Evolutionary conservation across 208 protist species (phyloP).

Genomic region (Spongospora subterranea): DNA sequence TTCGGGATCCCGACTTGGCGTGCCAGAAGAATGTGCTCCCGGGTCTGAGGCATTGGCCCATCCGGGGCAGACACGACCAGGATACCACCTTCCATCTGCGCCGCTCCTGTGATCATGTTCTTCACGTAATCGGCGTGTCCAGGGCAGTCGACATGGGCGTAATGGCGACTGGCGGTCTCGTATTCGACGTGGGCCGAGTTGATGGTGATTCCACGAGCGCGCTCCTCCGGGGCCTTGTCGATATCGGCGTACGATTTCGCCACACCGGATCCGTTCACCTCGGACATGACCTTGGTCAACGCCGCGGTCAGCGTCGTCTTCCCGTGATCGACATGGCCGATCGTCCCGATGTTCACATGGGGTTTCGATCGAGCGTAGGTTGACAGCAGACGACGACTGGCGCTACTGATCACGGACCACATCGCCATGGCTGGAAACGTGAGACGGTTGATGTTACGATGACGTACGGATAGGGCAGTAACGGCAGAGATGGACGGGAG

Average conservation of each 20-base stretch:
- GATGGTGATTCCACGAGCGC: constrained; percentile 86
- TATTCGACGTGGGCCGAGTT: constrained; percentile 82
- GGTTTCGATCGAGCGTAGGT: constrained; percentile 91
- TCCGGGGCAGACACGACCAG: constrained; percentile 84
- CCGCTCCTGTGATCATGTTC: constrained; percentile 85
- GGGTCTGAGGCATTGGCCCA: constrained; percentile 98
- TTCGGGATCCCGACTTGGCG: constrained; percentile 93
- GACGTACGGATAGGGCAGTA: neutral
- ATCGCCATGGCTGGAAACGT: no score
- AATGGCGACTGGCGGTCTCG: constrained; percentile 80
- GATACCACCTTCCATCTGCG: constrained; percentile 86
- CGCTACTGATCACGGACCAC: neutral
- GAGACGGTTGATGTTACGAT: no score
- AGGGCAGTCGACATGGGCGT: constrained; percentile 87
- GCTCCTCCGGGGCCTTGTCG: constrained; percentile 85
- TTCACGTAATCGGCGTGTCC: constrained; percentile 87
- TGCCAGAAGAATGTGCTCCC: constrained; percentile 97
- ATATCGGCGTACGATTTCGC: constrained; percentile 80
- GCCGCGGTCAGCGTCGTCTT: constrained; percentile 98
- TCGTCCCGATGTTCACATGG: constrained; percentile 97
- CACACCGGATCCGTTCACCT: constrained; percentile 66
- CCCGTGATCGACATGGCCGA: constrained; percentile 98
- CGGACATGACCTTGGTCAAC: constrained; percentile 87
- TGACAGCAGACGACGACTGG: constrained; percentile 56
- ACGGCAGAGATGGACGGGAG: neutral